Evolutionary conservation across 208 protist genomes (phyloP), one percentile per base, ranked within the genome.

Genomic region (Leishmania aethiopica): DNA sequence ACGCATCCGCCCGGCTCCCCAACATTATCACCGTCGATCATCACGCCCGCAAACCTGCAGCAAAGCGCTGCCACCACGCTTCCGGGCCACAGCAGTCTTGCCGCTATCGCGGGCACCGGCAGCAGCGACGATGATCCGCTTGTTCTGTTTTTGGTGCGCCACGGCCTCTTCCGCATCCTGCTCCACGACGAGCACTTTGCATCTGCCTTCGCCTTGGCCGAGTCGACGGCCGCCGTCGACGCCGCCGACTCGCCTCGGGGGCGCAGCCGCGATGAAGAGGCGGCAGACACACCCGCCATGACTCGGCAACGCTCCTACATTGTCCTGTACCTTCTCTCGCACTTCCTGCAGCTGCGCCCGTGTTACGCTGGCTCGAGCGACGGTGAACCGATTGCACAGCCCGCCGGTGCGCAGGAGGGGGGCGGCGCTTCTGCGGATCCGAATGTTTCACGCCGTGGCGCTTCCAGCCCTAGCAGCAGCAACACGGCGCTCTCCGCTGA

Each of bases 151-250:
- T 80, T 93, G 35, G 78, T 93, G 22, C 82, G 86, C 67, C 80
- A 84, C 53, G 90, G 88, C 11, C 80, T 93, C 32, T 88, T 90
- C 60, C 77, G 81, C 51, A 81, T 88, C 22, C 42, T 93, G 42
- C 85, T 93, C 64, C 71, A 88, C 72, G 84, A 91, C 42, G 57
- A 70, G 25, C 66, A 82, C 55, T 90, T 84, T 77, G 40, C 77
- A 75, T 8, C 64, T 4, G 75, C 71, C 6, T 91, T 93, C 83
- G 73, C 76, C 55, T 22, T 45, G 7, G 64, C 85, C 66, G 60
- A 80, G 67, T 51, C 74, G 28, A 71, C n/a, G 28, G 19, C 45
- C 42, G 32, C 72, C 28, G 28, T 40, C 7, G 42, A 57, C 15
- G 8, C 37, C 2, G 64, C 55, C 40, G 15, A n/a, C 51, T 62